Evolutionary conservation across 352 stramenopile genomes (phyloP).

Genomic region (Ochromonadaceae sp.): DNA sequence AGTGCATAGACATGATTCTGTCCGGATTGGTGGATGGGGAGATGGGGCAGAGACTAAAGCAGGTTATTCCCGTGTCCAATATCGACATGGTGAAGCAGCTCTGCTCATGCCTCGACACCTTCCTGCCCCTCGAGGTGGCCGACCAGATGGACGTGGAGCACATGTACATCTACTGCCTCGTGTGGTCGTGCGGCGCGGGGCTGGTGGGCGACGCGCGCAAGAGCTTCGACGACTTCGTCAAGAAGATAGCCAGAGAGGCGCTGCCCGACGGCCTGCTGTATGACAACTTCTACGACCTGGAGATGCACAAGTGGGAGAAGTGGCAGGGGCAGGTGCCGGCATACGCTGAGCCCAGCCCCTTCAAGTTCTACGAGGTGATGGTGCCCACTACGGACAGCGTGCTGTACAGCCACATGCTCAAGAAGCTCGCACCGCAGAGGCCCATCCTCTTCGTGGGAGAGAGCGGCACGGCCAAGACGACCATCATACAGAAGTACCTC

Average conservation of each 20-base stretch:
- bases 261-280: constrained; percentile 61
- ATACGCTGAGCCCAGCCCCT: constrained; percentile 76
- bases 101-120: constrained; percentile 69
- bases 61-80: constrained; percentile 77
- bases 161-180: constrained; percentile 73
- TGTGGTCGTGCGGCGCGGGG: constrained; percentile 74
- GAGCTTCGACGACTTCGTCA: constrained; percentile 74
- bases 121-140: constrained; percentile 28
- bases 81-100: constrained; percentile 90
- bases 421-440: constrained; percentile 58
- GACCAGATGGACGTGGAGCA: constrained; percentile 53
- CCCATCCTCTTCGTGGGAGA: constrained; percentile 82
- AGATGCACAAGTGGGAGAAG: constrained; percentile 66
- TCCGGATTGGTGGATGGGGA: constrained; percentile 69
- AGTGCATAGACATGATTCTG: constrained; percentile 76
- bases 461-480: constrained; percentile 80
- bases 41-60: constrained; percentile 59
- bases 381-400: constrained; percentile 84
- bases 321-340: constrained; percentile 61
- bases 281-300: constrained; percentile 67
- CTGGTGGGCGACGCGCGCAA: constrained; percentile 52
- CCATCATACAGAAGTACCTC: constrained; percentile 84
- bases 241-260: constrained; percentile 52
- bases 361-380: constrained; percentile 83
- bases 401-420: constrained; percentile 74